Evolutionary conservation across 176 grass and related monocot species (phyloP), one percentile per base, ranked within the genome.

Genomic region (Oryza punctata): DNA sequence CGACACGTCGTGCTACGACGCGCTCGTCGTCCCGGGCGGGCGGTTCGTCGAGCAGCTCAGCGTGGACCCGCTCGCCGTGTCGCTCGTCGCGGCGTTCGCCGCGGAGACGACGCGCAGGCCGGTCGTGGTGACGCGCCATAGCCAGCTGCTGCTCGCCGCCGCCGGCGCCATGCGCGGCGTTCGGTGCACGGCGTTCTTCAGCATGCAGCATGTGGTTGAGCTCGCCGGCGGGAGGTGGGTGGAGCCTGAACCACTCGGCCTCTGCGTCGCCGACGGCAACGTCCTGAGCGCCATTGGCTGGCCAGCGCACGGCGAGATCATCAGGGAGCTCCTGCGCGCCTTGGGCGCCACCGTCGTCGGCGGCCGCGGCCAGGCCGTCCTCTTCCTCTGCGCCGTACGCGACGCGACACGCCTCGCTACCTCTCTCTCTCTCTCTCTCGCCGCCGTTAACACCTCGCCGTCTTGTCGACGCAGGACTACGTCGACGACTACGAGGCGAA

Each of bases 401-500:
- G 6, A 29, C 50, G 78, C 14, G 6, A 33, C 4, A 33, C 32
- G 32, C 32, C 4, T 3, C 32, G 32, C 32, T 33, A 33, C 32
- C 14, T 6, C 15, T 14, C 12, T 45, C 2, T 45, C 44, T 25
- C 44, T 25, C 7, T 11, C 21, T 2, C 3, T 7, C 18, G 26
- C 24, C 78, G 15, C 37, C 11, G 11, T 19, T 71, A 80, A 4
- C 2, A 8, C 14, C 25, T 69, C 4, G 14, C 28, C 29, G 32
- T 4, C 50, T 19, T 80, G 57, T 29, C 12, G 59, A 24, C 8
- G 45, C 59, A 90, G 84, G 84, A 87, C 72, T 90, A 66, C 83
- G 84, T 90, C 1, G 79, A 87, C 30, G 84, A 90, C 79, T 90
- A 84, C 74, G 70, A 87, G 73, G 85, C 67, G 65, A 90, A 87